Evolutionary conservation across 345 rosid species (phyloP).

Genomic region (Salix exigua): DNA sequence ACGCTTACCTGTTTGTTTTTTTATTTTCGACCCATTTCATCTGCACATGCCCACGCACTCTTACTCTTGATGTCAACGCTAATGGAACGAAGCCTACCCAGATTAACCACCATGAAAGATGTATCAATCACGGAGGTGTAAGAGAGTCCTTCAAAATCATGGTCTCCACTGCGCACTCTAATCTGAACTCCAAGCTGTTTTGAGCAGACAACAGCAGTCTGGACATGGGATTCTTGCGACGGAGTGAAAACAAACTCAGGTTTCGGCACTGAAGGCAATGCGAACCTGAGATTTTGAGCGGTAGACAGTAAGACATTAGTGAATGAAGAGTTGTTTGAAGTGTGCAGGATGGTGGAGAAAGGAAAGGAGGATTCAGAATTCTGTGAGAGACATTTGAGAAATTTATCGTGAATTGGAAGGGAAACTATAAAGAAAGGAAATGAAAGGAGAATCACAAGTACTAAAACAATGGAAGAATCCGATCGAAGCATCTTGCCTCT

Average conservation of each 20-base stretch:
- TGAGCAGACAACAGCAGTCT: slow-evolving; percentile 22
- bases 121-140: slow-evolving; percentile 6
- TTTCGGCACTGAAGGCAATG: slow-evolving; percentile 20
- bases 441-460: slow-evolving; percentile 15
- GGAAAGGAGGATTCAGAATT: slow-evolving; percentile 15
- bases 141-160: slow-evolving; percentile 20
- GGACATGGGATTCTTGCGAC: slow-evolving; percentile 26
- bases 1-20: too few relatives aligned
- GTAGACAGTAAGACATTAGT: slow-evolving; percentile 14
- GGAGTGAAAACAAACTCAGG: slow-evolving; percentile 30
- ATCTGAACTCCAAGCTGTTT: slow-evolving; percentile 16
- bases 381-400: slow-evolving; percentile 19
- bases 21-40: too few relatives aligned
- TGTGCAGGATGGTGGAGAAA: slow-evolving; percentile 20
- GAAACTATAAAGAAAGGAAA: slow-evolving; percentile 6
- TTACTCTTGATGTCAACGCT: too few relatives aligned
- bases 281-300: slow-evolving; percentile 26
- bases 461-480: slow-evolving; percentile 2
- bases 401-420: not conserved
- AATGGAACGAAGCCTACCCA: too few relatives aligned
- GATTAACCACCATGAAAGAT: slow-evolving; percentile 14
- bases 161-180: slow-evolving; percentile 25
- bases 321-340: slow-evolving; percentile 22
- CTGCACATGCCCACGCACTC: too few relatives aligned
- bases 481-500: slow-evolving; percentile 22